Evolutionary conservation across 352 stramenopile genomes (phyloP).

Genomic region (Phytophthora tubulina): DNA sequence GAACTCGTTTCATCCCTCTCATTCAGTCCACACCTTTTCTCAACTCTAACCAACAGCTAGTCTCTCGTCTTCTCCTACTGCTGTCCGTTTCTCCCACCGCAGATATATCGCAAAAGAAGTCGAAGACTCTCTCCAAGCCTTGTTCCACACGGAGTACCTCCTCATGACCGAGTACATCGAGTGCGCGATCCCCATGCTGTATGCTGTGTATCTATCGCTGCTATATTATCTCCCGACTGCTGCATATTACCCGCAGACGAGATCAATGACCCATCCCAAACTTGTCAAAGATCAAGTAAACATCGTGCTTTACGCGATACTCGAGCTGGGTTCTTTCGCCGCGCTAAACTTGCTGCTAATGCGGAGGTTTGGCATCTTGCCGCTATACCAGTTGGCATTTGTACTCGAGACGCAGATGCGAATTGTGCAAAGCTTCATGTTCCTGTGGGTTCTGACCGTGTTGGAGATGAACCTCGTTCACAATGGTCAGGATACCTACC

Average conservation of each 20-base stretch:
- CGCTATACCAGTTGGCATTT: constrained; percentile 11
- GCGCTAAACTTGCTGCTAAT: not conserved
- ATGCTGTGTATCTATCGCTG: not conserved
- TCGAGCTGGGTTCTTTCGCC: not conserved
- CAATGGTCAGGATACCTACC: too few relatives aligned
- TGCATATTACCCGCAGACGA: not conserved
- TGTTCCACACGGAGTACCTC: not conserved
- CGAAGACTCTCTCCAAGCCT: not conserved
- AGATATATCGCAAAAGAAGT: not conserved
- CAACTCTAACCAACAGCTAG: too few relatives aligned
- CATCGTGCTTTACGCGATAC: not conserved
- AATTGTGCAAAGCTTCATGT: not conserved
- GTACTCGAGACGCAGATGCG: not conserved
- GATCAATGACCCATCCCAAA: not conserved
- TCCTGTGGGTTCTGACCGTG: not conserved
- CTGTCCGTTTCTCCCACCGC: not conserved
- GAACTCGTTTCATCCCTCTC: too few relatives aligned
- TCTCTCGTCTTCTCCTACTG: not conserved
- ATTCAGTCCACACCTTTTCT: too few relatives aligned
- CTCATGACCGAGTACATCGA: not conserved
- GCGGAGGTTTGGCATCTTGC: not conserved
- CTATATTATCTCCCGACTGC: not conserved
- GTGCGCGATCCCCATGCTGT: not conserved
- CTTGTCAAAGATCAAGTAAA: not conserved
- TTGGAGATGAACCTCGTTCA: too few relatives aligned